Base-by-base conservation (phyloP, 106 monocot species). In the Posidonia australis region DNA sequence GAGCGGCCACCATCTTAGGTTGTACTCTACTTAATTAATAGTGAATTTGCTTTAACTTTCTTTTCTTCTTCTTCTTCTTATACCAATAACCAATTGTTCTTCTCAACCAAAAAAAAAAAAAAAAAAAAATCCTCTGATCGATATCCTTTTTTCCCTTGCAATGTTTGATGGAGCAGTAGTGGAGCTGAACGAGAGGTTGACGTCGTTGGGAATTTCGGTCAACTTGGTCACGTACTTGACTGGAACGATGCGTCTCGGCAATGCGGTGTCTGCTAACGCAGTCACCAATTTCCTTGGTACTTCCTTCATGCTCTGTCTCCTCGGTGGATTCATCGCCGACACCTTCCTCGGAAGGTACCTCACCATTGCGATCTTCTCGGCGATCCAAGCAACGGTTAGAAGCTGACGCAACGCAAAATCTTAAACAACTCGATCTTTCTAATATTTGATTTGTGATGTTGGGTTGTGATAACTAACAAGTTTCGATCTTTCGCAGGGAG, bases 221-320 rank as follows among this genome's bases (percentile, higher is more conserved):
- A 86, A 86, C 68, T 57, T 86, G 59, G 82, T 86, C 47, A 77
- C 86, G n/a, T 86, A 86, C 77, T 49, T 86, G 24, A 82, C 79
- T 7, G 86, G 77, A 5, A 82, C 79, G 9, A 86, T 86, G 86
- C 86, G 82, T 65, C 79, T 86, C 52, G 82, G 86, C 62, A 82
- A 79, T 68, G 82, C 86, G 28, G 73, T 64, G 27, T 54, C 86
- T 14, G 86, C 82, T 70, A 87, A 87, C 75, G 55, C 63, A 13
- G 83, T 87, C 67, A 87, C 87, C 43, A 87, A 87, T 80, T 87
- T 87, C 72, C 20, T 83, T 7, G 83, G 83, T 46, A 78, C 81
- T 19, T 87, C 87, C 36, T 87, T 87, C 76, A 83, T 87, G 75
- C 78, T 87, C 63, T 81, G 83, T 63, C 83, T 87, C 63, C 70